phyloP scores from a whole-genome alignment of 495 filamentous ascomycete genomes.

The Talaromyces ruber region DNA sequence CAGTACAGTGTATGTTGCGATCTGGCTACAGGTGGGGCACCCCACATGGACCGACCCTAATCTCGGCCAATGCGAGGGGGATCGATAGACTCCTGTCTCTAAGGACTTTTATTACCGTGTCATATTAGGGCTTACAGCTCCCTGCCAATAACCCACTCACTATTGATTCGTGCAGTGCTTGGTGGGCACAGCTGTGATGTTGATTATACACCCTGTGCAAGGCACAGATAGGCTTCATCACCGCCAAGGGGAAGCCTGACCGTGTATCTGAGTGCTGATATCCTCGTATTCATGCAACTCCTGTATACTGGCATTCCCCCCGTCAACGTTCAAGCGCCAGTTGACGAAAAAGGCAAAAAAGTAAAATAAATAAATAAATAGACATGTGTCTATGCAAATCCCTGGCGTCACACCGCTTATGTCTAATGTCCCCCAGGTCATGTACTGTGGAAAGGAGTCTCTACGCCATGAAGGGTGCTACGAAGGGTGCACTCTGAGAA shows the following conservation, averaged over 20 bases:
- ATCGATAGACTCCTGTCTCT: not conserved
- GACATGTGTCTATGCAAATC: constrained; percentile 8
- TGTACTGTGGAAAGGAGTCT: not conserved
- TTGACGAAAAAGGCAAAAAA: constrained; percentile 6
- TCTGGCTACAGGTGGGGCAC: not conserved
- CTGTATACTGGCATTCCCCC: not conserved
- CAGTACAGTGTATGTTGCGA: not conserved
- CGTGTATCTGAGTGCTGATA: not conserved
- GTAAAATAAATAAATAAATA: constrained; percentile 28
- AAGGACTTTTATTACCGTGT: not conserved
- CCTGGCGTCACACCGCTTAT: constrained; percentile 2
- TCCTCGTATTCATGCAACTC: not conserved
- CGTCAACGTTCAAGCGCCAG: not conserved
- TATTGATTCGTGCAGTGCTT: not conserved
- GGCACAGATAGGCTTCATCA: not conserved
- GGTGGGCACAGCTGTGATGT: not conserved
- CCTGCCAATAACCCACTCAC: not conserved
- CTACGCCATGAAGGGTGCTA: not conserved
- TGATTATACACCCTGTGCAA: not conserved
- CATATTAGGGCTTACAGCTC: not conserved
- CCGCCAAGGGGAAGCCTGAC: not conserved
- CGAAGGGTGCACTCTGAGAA: not conserved
- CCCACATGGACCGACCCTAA: not conserved
- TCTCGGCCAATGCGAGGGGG: not conserved
- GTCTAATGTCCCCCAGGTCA: not conserved